Base-by-base conservation (phyloP, 768 basidiomycete genomes). In the Agaricus sinodeliciosus region DNA sequence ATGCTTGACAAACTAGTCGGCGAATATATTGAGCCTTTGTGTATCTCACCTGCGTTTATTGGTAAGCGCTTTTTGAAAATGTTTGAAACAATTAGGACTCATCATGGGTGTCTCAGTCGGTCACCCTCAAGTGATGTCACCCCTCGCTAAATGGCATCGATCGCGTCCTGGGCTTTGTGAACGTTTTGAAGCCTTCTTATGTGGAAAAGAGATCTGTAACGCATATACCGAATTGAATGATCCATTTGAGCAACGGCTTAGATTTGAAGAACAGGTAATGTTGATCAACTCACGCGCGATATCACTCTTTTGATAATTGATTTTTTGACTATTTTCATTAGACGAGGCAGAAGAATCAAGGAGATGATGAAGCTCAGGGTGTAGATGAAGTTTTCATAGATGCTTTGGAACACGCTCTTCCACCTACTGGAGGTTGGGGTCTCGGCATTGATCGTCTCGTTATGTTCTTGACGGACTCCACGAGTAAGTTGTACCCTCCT, bases 171-270 rank as follows among this genome's bases (percentile, higher is more conserved):
- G 96, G 36, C 79, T 99, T 22, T 98, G 96, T 69, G 96, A 99
- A 69, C 93, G 96, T 15, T 99, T 99, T 73, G 96, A 99, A 68
- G 92, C 84, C 8, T 99, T 99, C 81, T 81, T 99, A 79, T 95
- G 93, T 49, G 92, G 92, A 55, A 94, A 96, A 78, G 95, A 97
- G 71, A 85, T 98, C 69, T 94, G 92, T 77, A 98, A 99, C 63
- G 95, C 96, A 19, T 99, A 99, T 68, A 99, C 96, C 39, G 96
- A 99, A 76, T 81, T 99, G 77, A 99, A 99, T 72, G 96, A 99
- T 71, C 96, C 93, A 0, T 95, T 94, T 65, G 91, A 94, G 69
- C 96, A 99, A 71, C 79, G 94, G 34, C 72, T 91, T 62, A 84
- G 96, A 58, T 99, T 99, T 70, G 92, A 95, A 69, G 96, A 98